A percentile compares a stretch with the other conserved stretches of the same genome.
Conservation (phyloP, 192 early-diverging fungal species). For the Thoreauomyces humboldtii region DNA sequence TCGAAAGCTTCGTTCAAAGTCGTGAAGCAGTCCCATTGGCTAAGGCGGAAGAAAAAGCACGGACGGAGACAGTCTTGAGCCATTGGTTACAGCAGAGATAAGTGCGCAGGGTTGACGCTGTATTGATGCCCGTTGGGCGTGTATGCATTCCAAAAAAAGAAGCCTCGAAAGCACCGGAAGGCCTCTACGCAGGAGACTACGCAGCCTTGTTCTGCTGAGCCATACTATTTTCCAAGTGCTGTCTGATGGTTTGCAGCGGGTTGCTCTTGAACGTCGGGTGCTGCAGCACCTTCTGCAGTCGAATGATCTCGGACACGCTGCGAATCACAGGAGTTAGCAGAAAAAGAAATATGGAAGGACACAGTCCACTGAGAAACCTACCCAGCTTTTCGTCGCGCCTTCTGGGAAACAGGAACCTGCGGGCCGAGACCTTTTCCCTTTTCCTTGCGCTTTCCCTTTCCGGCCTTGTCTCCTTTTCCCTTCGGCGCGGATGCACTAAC, state of each 20-base stretch:
- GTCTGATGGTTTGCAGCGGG: slow-evolving; percentile 67
- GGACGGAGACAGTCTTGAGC: too few species aligned
- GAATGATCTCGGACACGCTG: slow-evolving; percentile 65
- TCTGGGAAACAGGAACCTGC: slow-evolving; percentile 31
- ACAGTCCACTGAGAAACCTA: slow-evolving; percentile 23
- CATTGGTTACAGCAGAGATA: too few species aligned
- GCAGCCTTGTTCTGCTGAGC: too few species aligned
- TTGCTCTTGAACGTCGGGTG: slow-evolving; percentile 72
- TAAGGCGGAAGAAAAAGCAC: too few species aligned
- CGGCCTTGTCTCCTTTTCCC: too few species aligned
- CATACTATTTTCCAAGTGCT: slow-evolving; percentile 73
- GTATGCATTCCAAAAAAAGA: too few species aligned
- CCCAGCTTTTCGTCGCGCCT: slow-evolving; percentile 61
- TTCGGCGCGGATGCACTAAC: neutral
- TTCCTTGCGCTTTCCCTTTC: neutral
- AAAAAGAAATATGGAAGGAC: neutral
- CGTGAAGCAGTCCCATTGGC: too few species aligned
- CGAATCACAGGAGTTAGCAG: neutral
- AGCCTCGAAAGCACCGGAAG: too few species aligned
- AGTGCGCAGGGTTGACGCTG: too few species aligned
- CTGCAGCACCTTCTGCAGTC: slow-evolving; percentile 68
- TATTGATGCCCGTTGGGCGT: too few species aligned
- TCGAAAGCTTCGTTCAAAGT: too few species aligned
- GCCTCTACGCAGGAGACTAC: too few species aligned
- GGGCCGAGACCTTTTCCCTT: neutral